These are phyloP conservation scores for Teratosphaeria destructans DNA, from an alignment of 2,329 filamentous ascomycete genomes.

Conservation along the genomic window DNA sequence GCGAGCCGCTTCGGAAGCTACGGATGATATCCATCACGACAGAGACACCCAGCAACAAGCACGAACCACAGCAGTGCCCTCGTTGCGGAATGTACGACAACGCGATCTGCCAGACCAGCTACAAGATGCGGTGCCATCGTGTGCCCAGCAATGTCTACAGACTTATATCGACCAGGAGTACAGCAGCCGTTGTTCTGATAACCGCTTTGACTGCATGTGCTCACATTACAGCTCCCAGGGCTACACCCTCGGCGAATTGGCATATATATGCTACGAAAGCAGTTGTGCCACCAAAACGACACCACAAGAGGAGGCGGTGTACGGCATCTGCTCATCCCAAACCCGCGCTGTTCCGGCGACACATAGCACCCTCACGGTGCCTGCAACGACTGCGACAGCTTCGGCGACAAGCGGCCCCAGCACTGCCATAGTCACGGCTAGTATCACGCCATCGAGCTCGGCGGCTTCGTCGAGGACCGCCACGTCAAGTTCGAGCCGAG, in stretches of 20 bases:
- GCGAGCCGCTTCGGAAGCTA: not conserved
- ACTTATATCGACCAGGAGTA: constrained; percentile 16
- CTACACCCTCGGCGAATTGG: constrained; percentile 25
- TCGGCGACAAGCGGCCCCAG: not conserved
- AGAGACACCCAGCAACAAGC: not conserved
- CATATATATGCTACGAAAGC: constrained; percentile 14
- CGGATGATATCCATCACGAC: not conserved
- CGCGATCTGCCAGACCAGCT: constrained; percentile 9
- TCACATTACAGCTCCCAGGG: constrained; percentile 21
- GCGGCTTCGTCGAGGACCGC: not conserved
- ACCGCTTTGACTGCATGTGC: constrained; percentile 20
- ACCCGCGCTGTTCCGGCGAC: constrained; percentile 15
- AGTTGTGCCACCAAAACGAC: constrained; percentile 7
- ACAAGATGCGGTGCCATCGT: constrained; percentile 16
- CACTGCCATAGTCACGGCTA: not conserved
- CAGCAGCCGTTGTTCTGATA: constrained; percentile 7
- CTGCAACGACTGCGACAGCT: constrained; percentile 6
- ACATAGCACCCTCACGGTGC: constrained; percentile 16
- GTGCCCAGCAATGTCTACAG: constrained; percentile 20
- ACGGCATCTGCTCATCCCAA: constrained; percentile 18
- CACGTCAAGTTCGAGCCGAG: not conserved
- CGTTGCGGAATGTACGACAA: not conserved
- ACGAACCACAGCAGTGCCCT: not conserved
- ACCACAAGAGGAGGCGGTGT: constrained; percentile 9
- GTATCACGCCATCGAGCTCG: not conserved